Evolutionary conservation across 257 asterid genomes (phyloP), one percentile per base, ranked within the genome.

Genomic region (Lycium barbarum): DNA sequence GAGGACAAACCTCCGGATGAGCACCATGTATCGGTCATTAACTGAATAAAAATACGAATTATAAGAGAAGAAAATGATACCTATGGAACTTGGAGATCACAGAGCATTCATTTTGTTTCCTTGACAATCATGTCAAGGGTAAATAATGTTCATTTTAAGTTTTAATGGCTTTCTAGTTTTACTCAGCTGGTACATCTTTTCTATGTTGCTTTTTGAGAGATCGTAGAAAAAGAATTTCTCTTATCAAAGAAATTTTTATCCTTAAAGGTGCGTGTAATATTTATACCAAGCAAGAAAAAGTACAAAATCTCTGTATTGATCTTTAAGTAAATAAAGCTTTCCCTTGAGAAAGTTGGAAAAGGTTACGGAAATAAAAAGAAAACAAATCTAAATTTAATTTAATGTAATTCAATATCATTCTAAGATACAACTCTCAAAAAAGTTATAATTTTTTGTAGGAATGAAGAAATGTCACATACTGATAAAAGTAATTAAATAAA

Each of bases 11-110:
- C 93, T n/a, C 98, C 99, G 5, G 94, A 87, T 40, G 99, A 97
- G 88, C 99, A 97, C 99, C 99, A 97, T 38, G 98, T 97, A 90
- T 97, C 95, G 26, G 82, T 45, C 3, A 59, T 83, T 61, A 97
- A 0, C 99, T 97, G 17, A 35, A 49, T 38, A 1, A 53, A 68
- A 10, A 38, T 17, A 51, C 17, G 18, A 65, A 11, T 26, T 26
- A 35, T 67, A 36, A 36, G 12, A 14, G 18, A 67, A 36, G 20
- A 11, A 67, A 68, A 36, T 1, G 17, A 7, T 22, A 68, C 53
- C 26, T 68, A 38, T 38, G 78, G 53, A 67, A 7, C 22, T 67
- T 66, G 45, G 47, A 66, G n/a, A 66, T 33, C n/a, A 33, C 2
- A 66, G 8, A 13, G 47, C 73, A 35, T 66, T 33, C 74, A 35